Evolutionary conservation across 768 basidiomycete species (phyloP).

Genomic region (Naganishia kalamii): DNA sequence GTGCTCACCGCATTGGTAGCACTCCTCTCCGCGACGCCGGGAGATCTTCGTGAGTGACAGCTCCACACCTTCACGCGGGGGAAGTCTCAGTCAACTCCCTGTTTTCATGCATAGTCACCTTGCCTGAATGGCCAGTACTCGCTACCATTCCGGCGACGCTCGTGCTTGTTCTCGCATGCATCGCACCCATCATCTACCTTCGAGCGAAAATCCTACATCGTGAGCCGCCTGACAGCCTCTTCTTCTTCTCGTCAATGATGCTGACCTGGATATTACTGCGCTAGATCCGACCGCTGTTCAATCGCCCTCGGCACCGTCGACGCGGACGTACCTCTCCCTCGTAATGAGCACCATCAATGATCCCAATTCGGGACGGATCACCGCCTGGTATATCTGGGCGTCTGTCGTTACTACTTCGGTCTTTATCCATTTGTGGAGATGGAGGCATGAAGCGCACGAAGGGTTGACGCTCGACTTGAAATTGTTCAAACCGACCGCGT

Average conservation of each 20-base stretch:
- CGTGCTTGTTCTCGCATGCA: not conserved
- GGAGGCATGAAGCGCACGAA: slow-evolving; percentile 13
- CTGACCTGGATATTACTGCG: not conserved
- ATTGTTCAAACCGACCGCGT: slow-evolving; percentile 11
- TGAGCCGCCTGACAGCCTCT: not conserved
- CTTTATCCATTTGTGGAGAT: slow-evolving; percentile 6
- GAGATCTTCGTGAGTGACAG: not conserved
- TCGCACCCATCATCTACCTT: not conserved
- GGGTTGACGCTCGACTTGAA: not conserved
- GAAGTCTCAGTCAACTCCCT: no score
- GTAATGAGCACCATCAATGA: not conserved
- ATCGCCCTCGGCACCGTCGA: not conserved
- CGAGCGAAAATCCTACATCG: not conserved
- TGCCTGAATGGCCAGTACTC: not conserved
- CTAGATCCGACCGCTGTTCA: not conserved
- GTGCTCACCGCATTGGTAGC: not conserved
- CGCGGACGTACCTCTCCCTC: slow-evolving; percentile 7
- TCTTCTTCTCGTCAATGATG: not conserved
- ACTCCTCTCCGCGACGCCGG: not conserved
- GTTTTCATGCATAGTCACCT: not conserved
- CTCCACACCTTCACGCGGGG: no score
- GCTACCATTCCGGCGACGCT: not conserved
- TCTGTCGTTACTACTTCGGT: not conserved
- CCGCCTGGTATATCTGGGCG: slow-evolving; percentile 8
- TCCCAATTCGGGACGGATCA: not conserved